Evolutionary conservation across 257 asterid genomes (phyloP), one percentile per base, ranked within the genome.

Genomic region (Jacaranda mimosifolia): DNA sequence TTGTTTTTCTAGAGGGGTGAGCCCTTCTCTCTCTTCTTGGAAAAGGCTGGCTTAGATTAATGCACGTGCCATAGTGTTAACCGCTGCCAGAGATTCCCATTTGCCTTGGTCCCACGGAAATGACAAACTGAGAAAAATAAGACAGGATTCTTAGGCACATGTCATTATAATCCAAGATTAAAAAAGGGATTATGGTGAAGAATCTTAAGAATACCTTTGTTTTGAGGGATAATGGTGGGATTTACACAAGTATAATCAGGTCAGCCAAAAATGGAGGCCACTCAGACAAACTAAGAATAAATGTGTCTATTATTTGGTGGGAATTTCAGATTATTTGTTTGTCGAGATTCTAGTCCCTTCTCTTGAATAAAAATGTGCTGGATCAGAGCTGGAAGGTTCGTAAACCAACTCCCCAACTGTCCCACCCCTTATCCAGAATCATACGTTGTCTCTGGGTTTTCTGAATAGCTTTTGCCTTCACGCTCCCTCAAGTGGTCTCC

Each of bases 1-100:
- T 60, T 64, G 51, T 36, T 58, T 57, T 51, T 68, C 48, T 42
- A 11, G 63, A 55, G 9, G 70, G 42, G 36, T 40, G 38, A 55
- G 26, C 60, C 17, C 21, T 45, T 36, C 79, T 52, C 68, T 78
- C 57, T 48, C 65, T 49, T 21, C 26, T 42, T 48, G 17, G 45
- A 67, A 76, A 72, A 60, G 53, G 76, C 69, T 79, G 87, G 84
- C 59, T 12, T 38, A 56, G 70, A 72, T 72, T 51, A 79, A 14
- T 74, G 86, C 93, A 89, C 86, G 82, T 89, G 90, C 71, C 89
- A 4, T 52, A 12, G 80, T 67, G 72, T 72, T 71, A 42, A 66
- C 81, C 75, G 74, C 68, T 65, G 82, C 81, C 70, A 58, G 74
- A 76, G 63, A 78, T 74, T 74, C 6, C 46, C 32, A 63, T 57